These are phyloP conservation scores for Taphrina pruni DNA, from an alignment of 1,139 yeast genomes.

Conservation along the genomic window DNA sequence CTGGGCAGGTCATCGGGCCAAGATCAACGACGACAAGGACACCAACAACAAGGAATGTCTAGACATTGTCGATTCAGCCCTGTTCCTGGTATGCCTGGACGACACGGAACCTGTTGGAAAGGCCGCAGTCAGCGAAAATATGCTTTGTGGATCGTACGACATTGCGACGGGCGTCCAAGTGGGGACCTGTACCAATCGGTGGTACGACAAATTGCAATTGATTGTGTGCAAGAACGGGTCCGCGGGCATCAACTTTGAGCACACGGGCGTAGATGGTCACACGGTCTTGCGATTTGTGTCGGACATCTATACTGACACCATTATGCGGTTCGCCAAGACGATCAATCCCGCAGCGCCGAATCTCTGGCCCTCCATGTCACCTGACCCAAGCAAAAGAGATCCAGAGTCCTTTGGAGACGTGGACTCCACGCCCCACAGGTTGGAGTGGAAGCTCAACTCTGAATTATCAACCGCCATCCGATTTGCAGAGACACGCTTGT, in stretches of 20 bases:
- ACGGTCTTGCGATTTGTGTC: slow-evolving; percentile 86
- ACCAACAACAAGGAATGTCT: slow-evolving; percentile 62
- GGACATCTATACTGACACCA: slow-evolving; percentile 89
- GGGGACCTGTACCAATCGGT: slow-evolving; percentile 91
- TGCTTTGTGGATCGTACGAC: slow-evolving; percentile 84
- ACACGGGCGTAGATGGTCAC: slow-evolving; percentile 95
- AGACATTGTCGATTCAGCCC: slow-evolving; percentile 75
- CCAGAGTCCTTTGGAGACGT: slow-evolving; percentile 56
- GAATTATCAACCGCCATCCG: slow-evolving; percentile 80
- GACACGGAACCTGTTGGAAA: slow-evolving; percentile 71
- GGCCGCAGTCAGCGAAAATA: slow-evolving; percentile 74
- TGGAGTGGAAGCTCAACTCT: slow-evolving; percentile 84
- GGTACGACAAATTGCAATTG: slow-evolving; percentile 91
- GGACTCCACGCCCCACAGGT: slow-evolving; percentile 71
- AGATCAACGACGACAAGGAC: slow-evolving; percentile 42
- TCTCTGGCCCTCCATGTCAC: slow-evolving; percentile 65
- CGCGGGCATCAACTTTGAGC: slow-evolving; percentile 93
- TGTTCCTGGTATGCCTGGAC: slow-evolving; percentile 81
- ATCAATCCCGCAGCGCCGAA: slow-evolving; percentile 83
- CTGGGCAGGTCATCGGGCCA: slow-evolving; percentile 77
- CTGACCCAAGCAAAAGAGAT: slow-evolving; percentile 57
- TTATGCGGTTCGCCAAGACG: slow-evolving; percentile 80
- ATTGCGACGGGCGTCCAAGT: slow-evolving; percentile 84
- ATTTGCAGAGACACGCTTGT: slow-evolving; percentile 87
- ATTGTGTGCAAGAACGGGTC: slow-evolving; percentile 90